Evolutionary conservation across 2,329 filamentous ascomycete species (phyloP), one percentile per base, ranked within the genome.

Genomic region (Clarireedia paspali): DNA sequence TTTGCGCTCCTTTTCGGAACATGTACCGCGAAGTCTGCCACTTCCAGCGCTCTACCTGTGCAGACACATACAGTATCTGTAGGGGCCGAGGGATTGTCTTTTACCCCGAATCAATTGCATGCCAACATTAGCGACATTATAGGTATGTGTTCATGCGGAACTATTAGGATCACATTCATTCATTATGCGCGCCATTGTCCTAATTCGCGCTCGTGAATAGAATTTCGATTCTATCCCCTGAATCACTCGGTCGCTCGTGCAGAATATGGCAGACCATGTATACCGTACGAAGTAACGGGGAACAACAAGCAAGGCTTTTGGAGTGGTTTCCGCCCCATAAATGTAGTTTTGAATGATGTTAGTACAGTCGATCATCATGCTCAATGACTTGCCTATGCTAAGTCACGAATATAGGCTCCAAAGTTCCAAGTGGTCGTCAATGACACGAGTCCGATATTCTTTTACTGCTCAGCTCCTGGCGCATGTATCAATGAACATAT

Each of bases 401-500:
- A 38, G 9, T 53, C 57, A 14, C 30, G 15, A 24, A n/a, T 40
- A 34, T 51, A 66, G 59, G 64, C 69, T 15, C 76, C 75, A 20
- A 69, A 64, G 45, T 80, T 69, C 58, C 64, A 68, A 45, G 64
- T 78, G n/a, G 63, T 61, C 14, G 72, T 88, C 57, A 86, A 87
- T 62, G 73, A 83, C 62, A 84, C 82, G 0, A 67, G 78, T 17
- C 85, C 86, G 0, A 78, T 84, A 6, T 88, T 85, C 67, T 88
- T 80, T 69, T 89, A 89, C 67, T 89, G 85, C 60, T 80, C 83
- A 0, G 86, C 85, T 0, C 77, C 81, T 0, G 78, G 75, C 0
- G 88, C 84, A 1, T 92, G 88, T 64, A 75, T 75, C 5, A 26
- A 59, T 2, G 78, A 85, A 50, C 76, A 80, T 30, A 92, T 91